Evolutionary conservation across 257 asterid species (phyloP).

Genomic region (Penstemon barbatus): DNA sequence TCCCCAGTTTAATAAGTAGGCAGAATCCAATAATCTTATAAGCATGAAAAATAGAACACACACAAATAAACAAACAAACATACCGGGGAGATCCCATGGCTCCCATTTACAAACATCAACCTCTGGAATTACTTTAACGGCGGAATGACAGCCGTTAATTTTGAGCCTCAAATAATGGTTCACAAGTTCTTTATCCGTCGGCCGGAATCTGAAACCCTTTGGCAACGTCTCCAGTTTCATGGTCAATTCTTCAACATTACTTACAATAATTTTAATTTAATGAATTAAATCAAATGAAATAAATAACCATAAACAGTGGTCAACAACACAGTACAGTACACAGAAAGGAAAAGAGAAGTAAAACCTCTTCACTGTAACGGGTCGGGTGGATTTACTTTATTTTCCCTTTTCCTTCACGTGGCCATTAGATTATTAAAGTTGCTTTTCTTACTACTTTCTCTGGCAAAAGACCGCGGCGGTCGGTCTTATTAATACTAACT

Average conservation of each 20-base stretch:
- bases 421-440: slow-evolving; percentile 5
- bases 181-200: slow-evolving; percentile 74
- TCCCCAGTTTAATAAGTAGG: too few species aligned
- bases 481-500: neutral
- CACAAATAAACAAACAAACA: neutral
- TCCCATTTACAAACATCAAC: slow-evolving; percentile 88
- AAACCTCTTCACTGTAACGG: slow-evolving; percentile 24
- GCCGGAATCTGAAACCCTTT: slow-evolving; percentile 75
- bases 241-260: slow-evolving; percentile 26
- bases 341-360: neutral
- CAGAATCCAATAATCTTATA: slow-evolving; percentile 1
- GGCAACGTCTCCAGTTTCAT: slow-evolving; percentile 60
- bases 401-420: slow-evolving; percentile 39
- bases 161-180: slow-evolving; percentile 63
- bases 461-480: neutral
- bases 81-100: slow-evolving; percentile 93
- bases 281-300: neutral
- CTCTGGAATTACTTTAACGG: slow-evolving; percentile 69
- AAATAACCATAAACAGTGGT: neutral
- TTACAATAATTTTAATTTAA: neutral
- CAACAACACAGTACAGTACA: neutral
- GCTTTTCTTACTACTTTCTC: neutral
- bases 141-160: slow-evolving; percentile 69
- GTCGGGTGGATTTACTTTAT: slow-evolving; percentile 32
- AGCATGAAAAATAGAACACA: slow-evolving; percentile 12